Conservation (phyloP, 495 filamentous ascomycete species). For the Xylaria scruposa region DNA sequence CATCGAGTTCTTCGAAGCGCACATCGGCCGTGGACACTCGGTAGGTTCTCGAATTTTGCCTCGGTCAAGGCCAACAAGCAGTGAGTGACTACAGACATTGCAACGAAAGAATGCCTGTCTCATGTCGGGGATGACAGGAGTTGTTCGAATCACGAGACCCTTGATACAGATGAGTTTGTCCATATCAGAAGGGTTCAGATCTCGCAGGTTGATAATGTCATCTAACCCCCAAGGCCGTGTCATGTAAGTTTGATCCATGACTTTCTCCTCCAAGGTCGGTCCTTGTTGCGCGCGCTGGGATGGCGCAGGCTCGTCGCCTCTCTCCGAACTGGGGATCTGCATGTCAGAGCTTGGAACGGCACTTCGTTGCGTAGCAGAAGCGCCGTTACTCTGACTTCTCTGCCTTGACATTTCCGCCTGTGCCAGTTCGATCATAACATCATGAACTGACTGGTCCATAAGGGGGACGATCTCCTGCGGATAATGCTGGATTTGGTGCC, state of each 20-base stretch:
- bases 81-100: conserved; percentile 86
- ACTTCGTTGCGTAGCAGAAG: conserved; percentile 45
- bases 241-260: conserved; percentile 77
- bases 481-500: conserved; percentile 91
- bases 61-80: conserved; percentile 89
- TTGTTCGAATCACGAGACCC: conserved; percentile 93
- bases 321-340: conserved; percentile 76
- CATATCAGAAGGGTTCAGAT: conserved; percentile 94
- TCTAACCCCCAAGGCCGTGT: conserved; percentile 92
- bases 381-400: conserved; percentile 62
- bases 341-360: conserved; percentile 70
- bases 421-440: conserved; percentile 90
- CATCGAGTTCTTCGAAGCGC: conserved; percentile 90
- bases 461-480: conserved; percentile 94
- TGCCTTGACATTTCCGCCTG: conserved; percentile 78
- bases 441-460: conserved; percentile 93
- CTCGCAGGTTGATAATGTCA: conserved; percentile 86
- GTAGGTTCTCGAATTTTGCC: conserved; percentile 97
- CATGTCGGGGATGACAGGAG: conserved; percentile 98
- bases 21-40: conserved; percentile 82
- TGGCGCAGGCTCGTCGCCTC: conserved; percentile 53
- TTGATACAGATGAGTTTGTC: conserved; percentile 97
- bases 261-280: conserved; percentile 59
- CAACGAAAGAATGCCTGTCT: conserved; percentile 94
- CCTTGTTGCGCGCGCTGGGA: conserved; percentile 42